Percentiles rank a stretch among this genome's conserved stretches.
These are phyloP conservation scores for Aegilops bicornis DNA, from an alignment of 176 grass and related monocot species.

Conservation along the genomic window DNA sequence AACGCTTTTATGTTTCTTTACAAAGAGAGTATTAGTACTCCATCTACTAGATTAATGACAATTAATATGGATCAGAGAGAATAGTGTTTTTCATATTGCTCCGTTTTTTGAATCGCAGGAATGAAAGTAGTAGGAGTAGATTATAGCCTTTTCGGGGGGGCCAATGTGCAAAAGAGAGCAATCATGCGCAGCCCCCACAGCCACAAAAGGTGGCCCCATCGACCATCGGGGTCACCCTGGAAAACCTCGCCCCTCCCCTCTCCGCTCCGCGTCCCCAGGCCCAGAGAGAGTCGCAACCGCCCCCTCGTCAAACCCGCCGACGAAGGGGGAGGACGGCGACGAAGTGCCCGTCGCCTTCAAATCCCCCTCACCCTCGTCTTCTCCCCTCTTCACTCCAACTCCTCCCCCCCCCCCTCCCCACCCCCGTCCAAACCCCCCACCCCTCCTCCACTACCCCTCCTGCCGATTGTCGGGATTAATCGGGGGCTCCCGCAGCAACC, in stretches of 20 bases:
- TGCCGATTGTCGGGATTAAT: neutral
- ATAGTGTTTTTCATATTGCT: too few relatives aligned
- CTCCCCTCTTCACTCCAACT: conserved; percentile 37
- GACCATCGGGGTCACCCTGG: neutral
- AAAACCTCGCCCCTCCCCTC: conserved; percentile 8
- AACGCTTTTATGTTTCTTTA: too few relatives aligned
- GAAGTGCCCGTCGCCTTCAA: neutral
- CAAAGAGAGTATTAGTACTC: too few relatives aligned
- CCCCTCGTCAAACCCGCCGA: conserved; percentile 26
- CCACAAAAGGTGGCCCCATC: neutral
- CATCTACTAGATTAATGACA: too few relatives aligned
- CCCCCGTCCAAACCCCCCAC: neutral
- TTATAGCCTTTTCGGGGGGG: neutral
- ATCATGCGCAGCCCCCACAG: neutral
- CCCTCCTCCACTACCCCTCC: neutral
- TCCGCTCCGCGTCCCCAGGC: conserved; percentile 40
- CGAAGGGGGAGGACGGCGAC: neutral
- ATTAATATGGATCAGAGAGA: too few relatives aligned
- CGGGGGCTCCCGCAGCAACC: neutral
- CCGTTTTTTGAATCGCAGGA: too few relatives aligned
- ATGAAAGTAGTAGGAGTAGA: too few relatives aligned
- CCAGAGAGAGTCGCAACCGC: neutral
- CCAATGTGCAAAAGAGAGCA: neutral
- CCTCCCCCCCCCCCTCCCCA: neutral
- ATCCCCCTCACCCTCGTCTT: neutral